Conservation (phyloP, 495 filamentous ascomycete species). For the Podospora didyma region DNA sequence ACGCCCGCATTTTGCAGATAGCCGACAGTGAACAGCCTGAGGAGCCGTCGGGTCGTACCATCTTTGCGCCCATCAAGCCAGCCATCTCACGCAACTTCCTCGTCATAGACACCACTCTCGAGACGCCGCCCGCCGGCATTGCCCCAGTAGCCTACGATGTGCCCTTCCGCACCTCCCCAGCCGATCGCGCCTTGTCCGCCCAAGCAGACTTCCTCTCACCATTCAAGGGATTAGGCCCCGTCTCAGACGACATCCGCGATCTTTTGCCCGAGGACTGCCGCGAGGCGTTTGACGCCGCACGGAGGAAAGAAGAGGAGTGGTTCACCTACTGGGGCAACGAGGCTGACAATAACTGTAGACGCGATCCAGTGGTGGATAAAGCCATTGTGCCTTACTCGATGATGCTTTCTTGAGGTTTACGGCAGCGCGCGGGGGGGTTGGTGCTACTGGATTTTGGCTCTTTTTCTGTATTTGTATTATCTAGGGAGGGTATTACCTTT, state of each 20-base stretch:
- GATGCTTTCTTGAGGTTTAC: slow-evolving; percentile 16
- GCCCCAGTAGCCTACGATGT: slow-evolving; percentile 43
- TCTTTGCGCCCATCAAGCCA: slow-evolving; percentile 62
- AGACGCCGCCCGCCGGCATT: slow-evolving; percentile 47
- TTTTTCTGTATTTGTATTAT: no score
- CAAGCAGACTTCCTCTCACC: slow-evolving; percentile 45
- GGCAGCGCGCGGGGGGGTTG: no score
- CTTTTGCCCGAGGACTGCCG: slow-evolving; percentile 70
- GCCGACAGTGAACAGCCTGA: slow-evolving; percentile 21
- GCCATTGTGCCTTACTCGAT: slow-evolving; percentile 49
- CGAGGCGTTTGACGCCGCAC: slow-evolving; percentile 60
- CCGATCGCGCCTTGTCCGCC: slow-evolving; percentile 14
- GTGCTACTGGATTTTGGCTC: no score
- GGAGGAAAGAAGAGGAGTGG: slow-evolving; percentile 62
- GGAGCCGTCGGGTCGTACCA: slow-evolving; percentile 22
- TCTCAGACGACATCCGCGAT: slow-evolving; percentile 63
- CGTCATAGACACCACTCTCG: slow-evolving; percentile 66
- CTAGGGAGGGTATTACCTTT: no score
- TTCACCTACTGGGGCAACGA: slow-evolving; percentile 69
- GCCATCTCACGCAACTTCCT: slow-evolving; percentile 69
- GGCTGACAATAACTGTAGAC: slow-evolving; percentile 38
- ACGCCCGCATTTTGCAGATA: slow-evolving; percentile 73
- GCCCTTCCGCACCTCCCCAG: slow-evolving; percentile 32
- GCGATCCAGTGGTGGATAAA: slow-evolving; percentile 50
- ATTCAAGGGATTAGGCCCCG: slow-evolving; percentile 60